Base-by-base conservation (phyloP, 257 asterid genomes). In the Ocimum tenuiflorum region DNA sequence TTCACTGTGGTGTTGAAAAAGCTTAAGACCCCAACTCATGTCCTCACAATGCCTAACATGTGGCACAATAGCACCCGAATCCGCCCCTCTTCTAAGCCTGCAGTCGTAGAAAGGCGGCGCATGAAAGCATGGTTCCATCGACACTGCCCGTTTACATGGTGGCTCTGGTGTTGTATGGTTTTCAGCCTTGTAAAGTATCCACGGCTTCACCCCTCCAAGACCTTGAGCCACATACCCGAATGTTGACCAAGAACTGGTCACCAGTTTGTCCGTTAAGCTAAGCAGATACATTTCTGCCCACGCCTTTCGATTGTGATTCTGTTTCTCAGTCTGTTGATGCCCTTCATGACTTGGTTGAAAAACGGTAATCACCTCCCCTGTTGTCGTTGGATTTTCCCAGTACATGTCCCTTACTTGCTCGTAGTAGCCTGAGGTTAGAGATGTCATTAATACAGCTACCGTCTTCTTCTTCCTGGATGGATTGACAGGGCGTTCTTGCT, bases 221-320 rank as follows among this genome's bases (percentile, higher is more conserved):
- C 97, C 83, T 50, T 90, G 94, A 31, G 96, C 97, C 66, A 87
- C 96, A 65, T 87, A 90, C 4, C 97, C 97, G 36, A 87, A 90
- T 24, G 96, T 90, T 0, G 96, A 87, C 87, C 86, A 82, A 11
- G 91, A 76, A 48, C 90, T 90, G 7, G 95, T 90, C 12, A 85
- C 91, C 77, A 87, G 41, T 66, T 84, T 87, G 67, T 90, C 97
- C 10, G 79, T 77, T 56, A 87, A 70, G 75, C 96, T 83, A 67
- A 90, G 80, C 36, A 90, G 71, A 60, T 90, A 90, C 73, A 90
- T 90, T 52, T 90, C 96, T 0, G 96, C 92, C 95, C 82, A 90
- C 1, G 92, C 95, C 73, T 84, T 87, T 13, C 79, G 70, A 20
- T 85, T 79, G 52, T 87, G 95, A 67, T 70, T 65, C 10, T 73